A percentile compares a stretch with the other conserved stretches of the same genome.
phyloP scores from a whole-genome alignment of 2,329 filamentous ascomycete species.

The Sodiomyces alkalinus region DNA sequence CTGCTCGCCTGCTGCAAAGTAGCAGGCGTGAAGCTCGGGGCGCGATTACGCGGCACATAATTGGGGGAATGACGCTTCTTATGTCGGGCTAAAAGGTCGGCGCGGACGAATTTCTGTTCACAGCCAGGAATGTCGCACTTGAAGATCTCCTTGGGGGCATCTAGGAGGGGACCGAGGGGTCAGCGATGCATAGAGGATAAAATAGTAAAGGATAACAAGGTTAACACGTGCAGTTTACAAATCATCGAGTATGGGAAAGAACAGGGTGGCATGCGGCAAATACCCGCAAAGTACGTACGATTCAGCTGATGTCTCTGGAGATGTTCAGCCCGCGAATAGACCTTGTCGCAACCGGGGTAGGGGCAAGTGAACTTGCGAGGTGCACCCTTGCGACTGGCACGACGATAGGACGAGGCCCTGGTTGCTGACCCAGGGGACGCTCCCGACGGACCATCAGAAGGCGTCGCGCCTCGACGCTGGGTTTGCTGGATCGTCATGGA shows the following conservation, averaged over 20 bases:
- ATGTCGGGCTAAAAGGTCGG: constrained; percentile 58
- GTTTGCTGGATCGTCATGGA: constrained; percentile 2
- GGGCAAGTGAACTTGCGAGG: constrained; percentile 45
- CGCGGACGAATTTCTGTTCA: constrained; percentile 61
- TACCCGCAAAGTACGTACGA: too few species aligned
- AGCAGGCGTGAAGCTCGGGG: constrained; percentile 33
- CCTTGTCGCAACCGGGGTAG: constrained; percentile 59
- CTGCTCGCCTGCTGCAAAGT: too few species aligned
- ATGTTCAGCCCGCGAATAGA: constrained; percentile 69
- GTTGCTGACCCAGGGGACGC: background rate
- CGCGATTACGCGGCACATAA: constrained; percentile 33
- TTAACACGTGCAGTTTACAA: too few species aligned
- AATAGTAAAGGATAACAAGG: too few species aligned
- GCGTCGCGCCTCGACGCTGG: constrained; percentile 1
- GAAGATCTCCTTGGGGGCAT: constrained; percentile 68
- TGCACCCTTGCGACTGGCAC: constrained; percentile 35
- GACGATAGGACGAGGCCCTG: constrained; percentile 24
- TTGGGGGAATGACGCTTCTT: constrained; percentile 47
- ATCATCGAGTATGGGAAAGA: too few species aligned
- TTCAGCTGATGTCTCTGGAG: constrained; percentile 71
- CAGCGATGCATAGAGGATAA: too few species aligned
- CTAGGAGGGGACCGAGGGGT: constrained; percentile 22
- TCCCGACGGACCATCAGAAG: background rate
- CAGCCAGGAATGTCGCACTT: constrained; percentile 62
- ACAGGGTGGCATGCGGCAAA: too few species aligned